These are phyloP conservation scores for Globisporangium solare DNA, from an alignment of 352 stramenopile genomes.

Conservation along the genomic window DNA sequence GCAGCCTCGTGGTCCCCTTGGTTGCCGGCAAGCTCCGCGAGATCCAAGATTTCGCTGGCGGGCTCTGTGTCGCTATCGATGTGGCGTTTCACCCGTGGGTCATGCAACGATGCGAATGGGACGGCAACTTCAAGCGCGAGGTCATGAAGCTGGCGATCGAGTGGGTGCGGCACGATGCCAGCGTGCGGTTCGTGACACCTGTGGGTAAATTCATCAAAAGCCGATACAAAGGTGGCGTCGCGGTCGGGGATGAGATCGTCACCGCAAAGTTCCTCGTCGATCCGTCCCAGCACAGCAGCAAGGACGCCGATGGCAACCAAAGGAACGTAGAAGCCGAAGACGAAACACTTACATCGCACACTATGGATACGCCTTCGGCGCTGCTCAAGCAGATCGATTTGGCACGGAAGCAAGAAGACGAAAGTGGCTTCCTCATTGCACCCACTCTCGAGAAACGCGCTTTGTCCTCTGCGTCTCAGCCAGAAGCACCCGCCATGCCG, in stretches of 20 bases:
- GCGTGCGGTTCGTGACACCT: constrained; percentile 29
- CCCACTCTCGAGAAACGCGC: not conserved
- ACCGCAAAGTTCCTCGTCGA: constrained; percentile 77
- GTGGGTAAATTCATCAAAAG: constrained; percentile 83
- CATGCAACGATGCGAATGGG: constrained; percentile 61
- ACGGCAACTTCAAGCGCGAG: constrained; percentile 78
- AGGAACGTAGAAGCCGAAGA: not conserved
- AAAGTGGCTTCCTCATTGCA: constrained; percentile 4
- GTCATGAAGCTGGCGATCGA: constrained; percentile 70
- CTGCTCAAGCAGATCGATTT: constrained; percentile 50
- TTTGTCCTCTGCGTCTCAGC: not conserved
- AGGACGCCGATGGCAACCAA: constrained; percentile 1
- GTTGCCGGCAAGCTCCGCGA: constrained; percentile 54
- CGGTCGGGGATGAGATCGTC: constrained; percentile 52
- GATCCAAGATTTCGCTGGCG: constrained; percentile 38
- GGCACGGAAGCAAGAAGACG: constrained; percentile 12
- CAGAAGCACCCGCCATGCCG: not conserved
- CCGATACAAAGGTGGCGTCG: constrained; percentile 72
- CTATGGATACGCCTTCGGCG: constrained; percentile 43
- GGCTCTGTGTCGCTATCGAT: constrained; percentile 48
- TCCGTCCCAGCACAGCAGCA: not conserved
- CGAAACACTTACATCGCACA: not conserved
- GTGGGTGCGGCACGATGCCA: constrained; percentile 74
- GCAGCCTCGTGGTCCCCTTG: constrained; percentile 72
- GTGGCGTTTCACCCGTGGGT: constrained; percentile 83